Percentiles rank a stretch among this genome's conserved stretches.
These are phyloP conservation scores for Apiospora phragmitis DNA, from an alignment of 2,329 filamentous ascomycete species.

Conservation along the genomic window DNA sequence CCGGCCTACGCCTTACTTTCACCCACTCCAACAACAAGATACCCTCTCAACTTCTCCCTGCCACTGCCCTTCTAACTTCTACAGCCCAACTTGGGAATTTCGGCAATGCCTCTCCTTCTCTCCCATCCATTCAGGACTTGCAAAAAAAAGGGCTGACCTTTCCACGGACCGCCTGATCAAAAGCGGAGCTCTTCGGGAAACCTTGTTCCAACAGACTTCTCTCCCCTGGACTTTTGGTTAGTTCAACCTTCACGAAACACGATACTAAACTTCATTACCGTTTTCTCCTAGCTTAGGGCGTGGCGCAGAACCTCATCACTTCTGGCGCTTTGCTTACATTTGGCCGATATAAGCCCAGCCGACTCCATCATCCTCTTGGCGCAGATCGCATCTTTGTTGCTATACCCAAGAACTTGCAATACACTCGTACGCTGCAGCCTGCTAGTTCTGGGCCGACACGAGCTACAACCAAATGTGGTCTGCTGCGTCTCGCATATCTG, in stretches of 20 bases:
- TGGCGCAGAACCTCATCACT: background rate
- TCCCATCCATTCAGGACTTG: background rate
- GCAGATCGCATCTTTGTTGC: background rate
- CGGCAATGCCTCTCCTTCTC: background rate
- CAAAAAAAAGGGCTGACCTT: background rate
- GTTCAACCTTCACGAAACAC: background rate
- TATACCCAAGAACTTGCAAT: background rate
- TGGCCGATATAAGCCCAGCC: background rate
- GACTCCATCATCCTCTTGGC: background rate
- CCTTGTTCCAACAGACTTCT: background rate
- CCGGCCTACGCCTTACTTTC: background rate
- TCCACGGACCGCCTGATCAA: slow-evolving; percentile 8
- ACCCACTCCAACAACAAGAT: background rate
- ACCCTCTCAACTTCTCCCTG: background rate
- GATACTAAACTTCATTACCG: background rate
- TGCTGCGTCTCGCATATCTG: background rate
- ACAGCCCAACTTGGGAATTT: background rate
- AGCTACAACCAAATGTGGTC: background rate
- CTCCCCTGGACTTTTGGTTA: background rate
- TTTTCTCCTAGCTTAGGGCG: background rate
- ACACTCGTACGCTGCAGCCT: background rate
- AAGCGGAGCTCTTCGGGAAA: slow-evolving; percentile 9
- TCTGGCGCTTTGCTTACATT: background rate
- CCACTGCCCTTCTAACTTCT: background rate
- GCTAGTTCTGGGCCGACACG: background rate